phyloP scores from a whole-genome alignment of 208 protist genomes.

The Acanthamoeba royreba region DNA sequence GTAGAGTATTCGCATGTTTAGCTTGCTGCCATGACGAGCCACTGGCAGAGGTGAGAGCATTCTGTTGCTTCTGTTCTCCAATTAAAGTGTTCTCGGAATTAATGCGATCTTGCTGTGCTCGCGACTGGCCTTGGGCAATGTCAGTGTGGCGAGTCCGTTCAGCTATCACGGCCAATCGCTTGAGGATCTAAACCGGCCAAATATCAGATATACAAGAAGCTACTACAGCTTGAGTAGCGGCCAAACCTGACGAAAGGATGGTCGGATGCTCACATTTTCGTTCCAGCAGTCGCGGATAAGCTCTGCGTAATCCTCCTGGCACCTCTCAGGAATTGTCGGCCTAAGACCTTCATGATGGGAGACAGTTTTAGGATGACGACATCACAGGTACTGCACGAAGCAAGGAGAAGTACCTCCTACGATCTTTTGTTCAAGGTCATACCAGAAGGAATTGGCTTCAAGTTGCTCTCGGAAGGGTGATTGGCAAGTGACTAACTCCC shows the following conservation, averaged over 20 bases:
- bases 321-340: background rate
- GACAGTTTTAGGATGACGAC: too few relatives aligned
- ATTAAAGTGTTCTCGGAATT: too few relatives aligned
- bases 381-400: too few relatives aligned
- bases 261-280: background rate
- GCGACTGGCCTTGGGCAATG: too few relatives aligned
- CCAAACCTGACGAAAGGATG: background rate
- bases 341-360: background rate
- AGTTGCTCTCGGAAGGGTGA: background rate
- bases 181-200: background rate
- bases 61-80: too few relatives aligned
- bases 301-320: background rate
- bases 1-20: too few relatives aligned
- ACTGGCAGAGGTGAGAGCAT: too few relatives aligned
- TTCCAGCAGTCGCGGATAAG: slow-evolving; percentile 11
- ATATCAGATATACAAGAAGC: too few relatives aligned
- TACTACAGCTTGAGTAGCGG: too few relatives aligned
- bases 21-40: too few relatives aligned
- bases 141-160: too few relatives aligned
- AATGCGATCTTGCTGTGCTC: too few relatives aligned
- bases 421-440: slow-evolving; percentile 19
- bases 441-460: background rate
- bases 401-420: background rate
- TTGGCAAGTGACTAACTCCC: background rate
- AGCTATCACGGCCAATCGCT: background rate